Evolutionary conservation across 495 filamentous ascomycete species (phyloP), one percentile per base, ranked within the genome.

Genomic region (Penicillium malachiteum): DNA sequence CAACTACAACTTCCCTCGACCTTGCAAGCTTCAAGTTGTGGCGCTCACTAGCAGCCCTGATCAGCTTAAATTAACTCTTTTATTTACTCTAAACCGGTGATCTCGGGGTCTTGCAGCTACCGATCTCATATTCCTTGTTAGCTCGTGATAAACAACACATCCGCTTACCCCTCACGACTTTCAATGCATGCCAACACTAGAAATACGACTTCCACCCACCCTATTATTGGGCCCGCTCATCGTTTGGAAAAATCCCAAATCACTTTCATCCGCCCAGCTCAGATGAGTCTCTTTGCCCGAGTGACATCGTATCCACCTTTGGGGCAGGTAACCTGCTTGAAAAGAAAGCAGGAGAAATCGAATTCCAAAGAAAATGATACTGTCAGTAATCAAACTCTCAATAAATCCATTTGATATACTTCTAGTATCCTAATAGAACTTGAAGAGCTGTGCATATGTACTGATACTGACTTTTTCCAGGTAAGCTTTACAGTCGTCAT

Each of bases 401-500:
- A n/a, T n/a, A 14, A 32, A 34, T 3, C 44, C 30, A 9, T 48
- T 13, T 6, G 7, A 26, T 26, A 21, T 3, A 8, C 35, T 31
- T 18, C 30, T 33, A 35, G 18, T 21, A 8, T 32, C 33, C 6
- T 7, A 42, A 17, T 13, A n/a, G 31, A 16, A n/a, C n/a, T n/a
- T n/a, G n/a, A n/a, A n/a, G 45, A 31, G 26, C 11, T 5, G 3
- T 34, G 11, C 38, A 16, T 17, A 12, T 31, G n/a, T n/a, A n/a
- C n/a, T 21, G n/a, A n/a, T 12, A 21, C 50, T 59, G 14, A 58
- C 5, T 18, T 16, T 32, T 16, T 12, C 13, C 56, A 82, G 72
- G 73, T 88, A 11, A 63, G 63, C 3, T 87, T 94, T 56, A 84
- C 81, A 13, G 88, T 90, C 13, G 70, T 90, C n/a, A 72, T 96